Base-by-base conservation (phyloP, 768 basidiomycete genomes). In the Piloderma croceum region DNA sequence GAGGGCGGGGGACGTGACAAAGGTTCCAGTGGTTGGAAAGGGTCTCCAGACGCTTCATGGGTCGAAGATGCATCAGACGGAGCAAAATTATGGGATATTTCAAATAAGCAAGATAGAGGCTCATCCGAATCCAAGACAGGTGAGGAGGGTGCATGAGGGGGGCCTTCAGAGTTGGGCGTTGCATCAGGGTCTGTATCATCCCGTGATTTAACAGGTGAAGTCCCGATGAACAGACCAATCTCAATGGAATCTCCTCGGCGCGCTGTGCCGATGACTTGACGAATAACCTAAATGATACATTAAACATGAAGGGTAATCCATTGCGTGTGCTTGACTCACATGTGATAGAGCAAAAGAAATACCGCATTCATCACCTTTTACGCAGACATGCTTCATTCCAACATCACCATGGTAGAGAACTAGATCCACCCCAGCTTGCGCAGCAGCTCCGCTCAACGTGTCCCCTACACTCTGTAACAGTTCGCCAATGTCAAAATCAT, bases 401-500 rank as follows among this genome's bases (percentile, higher is more conserved):
- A 85, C 81, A 57, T 94, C 91, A 15, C 82, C 86, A 52, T 97
- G 91, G 58, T 83, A 93, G 10, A 96, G 65, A 13, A 94, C 90
- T 47, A 97, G 67, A 59, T 97, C 92, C 23, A 92, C 88, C n/a
- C 83, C 86, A 36, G 69, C 74, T 52, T 87, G 77, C 4, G 90
- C 83, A 24, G 89, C 89, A 31, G 79, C 70, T 10, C 90, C 92
- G 54, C 89, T 83, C 44, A 94, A 61, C 11, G 84, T 78, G 64
- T 97, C 92, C 7, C 90, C 91, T 7, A 91, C 81, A 54, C 77
- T 83, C 62, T 96, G 93, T 49, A 94, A 56, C 64, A 89, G 69
- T 59, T 97, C 92, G 18, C 88, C 92, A 27, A 96, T 78, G 62
- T 97, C 92, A 55, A 94, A 96, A 56, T 91, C 86, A 38, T 77